Conservation (phyloP, 106 monocot genomes). For the Agapanthus africanus region DNA sequence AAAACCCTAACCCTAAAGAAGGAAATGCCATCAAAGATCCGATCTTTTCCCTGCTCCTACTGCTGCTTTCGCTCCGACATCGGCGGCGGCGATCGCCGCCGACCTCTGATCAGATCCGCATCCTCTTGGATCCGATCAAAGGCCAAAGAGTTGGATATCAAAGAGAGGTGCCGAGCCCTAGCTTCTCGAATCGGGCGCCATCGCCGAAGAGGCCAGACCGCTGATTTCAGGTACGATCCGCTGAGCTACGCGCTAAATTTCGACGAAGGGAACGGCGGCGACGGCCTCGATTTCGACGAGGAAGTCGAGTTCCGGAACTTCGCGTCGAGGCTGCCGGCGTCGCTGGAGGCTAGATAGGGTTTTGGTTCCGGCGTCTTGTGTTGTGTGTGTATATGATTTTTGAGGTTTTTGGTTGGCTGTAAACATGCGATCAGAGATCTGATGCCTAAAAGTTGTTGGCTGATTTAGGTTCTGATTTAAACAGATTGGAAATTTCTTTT, state of each 20-base stretch:
- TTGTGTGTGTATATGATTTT: no score
- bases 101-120: slow-evolving; percentile 32
- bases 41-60: slow-evolving; percentile 19
- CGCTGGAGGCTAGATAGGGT: no score
- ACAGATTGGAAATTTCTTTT: no score
- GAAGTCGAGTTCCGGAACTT: no score
- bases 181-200: slow-evolving; percentile 7
- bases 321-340: no score
- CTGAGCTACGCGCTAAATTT: slow-evolving; percentile 53
- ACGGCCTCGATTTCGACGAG: slow-evolving; percentile 7
- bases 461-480: no score
- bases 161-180: slow-evolving; percentile 12
- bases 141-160: slow-evolving; percentile 27
- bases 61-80: slow-evolving; percentile 33
- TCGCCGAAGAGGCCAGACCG: slow-evolving; percentile 6
- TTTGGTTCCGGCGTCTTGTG: no score
- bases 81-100: background rate
- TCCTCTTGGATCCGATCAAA: slow-evolving; percentile 33
- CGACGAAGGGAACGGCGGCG: slow-evolving; percentile 31
- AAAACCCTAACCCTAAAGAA: no score
- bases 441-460: no score
- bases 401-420: no score
- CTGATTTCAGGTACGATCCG: slow-evolving; percentile 47
- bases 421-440: no score
- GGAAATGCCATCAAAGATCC: no score